Evolutionary conservation across 2,329 filamentous ascomycete genomes (phyloP).

Genomic region (Penicillium sp.): DNA sequence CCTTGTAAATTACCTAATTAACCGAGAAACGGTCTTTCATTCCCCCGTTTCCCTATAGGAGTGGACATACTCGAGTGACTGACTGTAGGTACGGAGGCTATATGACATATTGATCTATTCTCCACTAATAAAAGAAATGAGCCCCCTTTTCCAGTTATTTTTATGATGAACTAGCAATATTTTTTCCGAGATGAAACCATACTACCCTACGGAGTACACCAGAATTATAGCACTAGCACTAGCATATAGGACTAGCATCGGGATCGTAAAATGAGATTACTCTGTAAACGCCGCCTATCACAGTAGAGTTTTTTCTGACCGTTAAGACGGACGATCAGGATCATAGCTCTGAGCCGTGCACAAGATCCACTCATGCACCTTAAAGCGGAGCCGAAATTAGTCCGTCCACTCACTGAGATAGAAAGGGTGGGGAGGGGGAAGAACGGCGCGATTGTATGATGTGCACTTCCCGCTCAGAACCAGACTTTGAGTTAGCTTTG

Average conservation of each 20-base stretch:
- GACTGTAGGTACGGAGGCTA: too few relatives aligned
- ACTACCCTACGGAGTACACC: too few relatives aligned
- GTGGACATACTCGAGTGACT: too few relatives aligned
- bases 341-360: not conserved
- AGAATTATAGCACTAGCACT: too few relatives aligned
- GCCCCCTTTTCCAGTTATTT: too few relatives aligned
- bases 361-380: slow-evolving; percentile 10
- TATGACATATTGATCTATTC: too few relatives aligned
- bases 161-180: too few relatives aligned
- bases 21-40: not conserved
- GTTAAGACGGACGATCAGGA: not conserved
- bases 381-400: slow-evolving; percentile 1
- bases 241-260: not conserved
- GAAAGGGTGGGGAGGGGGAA: too few relatives aligned
- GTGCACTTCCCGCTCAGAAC: not conserved
- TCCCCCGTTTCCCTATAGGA: too few relatives aligned
- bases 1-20: not conserved
- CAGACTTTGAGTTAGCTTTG: not conserved
- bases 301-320: not conserved
- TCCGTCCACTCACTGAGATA: slow-evolving; percentile 4
- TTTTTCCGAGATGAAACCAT: too few relatives aligned
- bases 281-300: not conserved
- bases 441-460: too few relatives aligned
- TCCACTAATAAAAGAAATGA: too few relatives aligned
- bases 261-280: not conserved